Conservation (phyloP, 2,329 filamentous ascomycete genomes). For the Trichoderma sp. region DNA sequence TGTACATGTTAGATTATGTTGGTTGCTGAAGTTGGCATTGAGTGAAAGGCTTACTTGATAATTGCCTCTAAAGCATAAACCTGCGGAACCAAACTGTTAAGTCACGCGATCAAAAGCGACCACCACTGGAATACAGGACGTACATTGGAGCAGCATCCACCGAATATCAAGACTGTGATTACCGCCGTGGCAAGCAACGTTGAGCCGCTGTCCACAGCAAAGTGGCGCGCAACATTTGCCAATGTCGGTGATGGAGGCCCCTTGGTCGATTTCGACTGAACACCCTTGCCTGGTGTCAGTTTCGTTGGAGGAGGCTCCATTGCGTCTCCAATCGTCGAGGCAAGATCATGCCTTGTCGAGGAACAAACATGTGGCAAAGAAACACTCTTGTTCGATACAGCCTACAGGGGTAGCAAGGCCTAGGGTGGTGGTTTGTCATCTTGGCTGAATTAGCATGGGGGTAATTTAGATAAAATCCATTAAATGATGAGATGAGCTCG, state of each 20-base stretch:
- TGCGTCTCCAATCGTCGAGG: not conserved
- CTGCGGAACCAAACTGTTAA: slow-evolving; percentile 45
- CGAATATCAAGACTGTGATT: slow-evolving; percentile 87
- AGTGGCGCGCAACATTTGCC: not conserved
- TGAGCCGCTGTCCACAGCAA: slow-evolving; percentile 7
- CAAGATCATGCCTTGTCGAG: not conserved
- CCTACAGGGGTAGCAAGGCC: not conserved
- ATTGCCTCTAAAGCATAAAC: slow-evolving; percentile 97
- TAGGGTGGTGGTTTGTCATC: not conserved
- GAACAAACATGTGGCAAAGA: not conserved
- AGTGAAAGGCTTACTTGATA: slow-evolving; percentile 70
- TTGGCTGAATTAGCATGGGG: not conserved
- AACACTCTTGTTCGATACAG: not conserved
- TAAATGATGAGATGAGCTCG: not conserved
- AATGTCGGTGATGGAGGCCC: not conserved
- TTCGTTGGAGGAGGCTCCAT: slow-evolving; percentile 8
- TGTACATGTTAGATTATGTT: not conserved
- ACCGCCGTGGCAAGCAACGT: slow-evolving; percentile 57
- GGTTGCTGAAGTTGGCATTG: not conserved
- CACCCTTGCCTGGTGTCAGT: slow-evolving; percentile 10
- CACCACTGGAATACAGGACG: slow-evolving; percentile 32
- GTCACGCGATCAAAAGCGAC: not conserved
- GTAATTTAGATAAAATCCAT: not conserved
- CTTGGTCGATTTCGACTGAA: not conserved
- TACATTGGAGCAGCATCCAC: slow-evolving; percentile 93